Evolutionary conservation across 768 basidiomycete genomes (phyloP), one percentile per base, ranked within the genome.

Genomic region (Tulasnella sp.): DNA sequence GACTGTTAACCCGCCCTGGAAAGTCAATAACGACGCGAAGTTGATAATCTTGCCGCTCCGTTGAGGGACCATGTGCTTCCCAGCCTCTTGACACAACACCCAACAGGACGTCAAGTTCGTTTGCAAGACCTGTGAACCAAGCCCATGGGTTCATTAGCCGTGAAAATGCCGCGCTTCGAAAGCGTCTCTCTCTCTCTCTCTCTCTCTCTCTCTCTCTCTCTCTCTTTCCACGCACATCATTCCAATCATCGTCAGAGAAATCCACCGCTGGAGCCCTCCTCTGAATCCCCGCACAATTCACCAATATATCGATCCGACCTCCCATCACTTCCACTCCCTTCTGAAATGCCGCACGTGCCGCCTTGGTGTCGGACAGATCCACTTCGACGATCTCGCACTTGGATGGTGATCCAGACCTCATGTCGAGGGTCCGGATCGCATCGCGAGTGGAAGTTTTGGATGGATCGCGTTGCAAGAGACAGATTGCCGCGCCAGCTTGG

Each of bases 41-140:
- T 84, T 84, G 69, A 85, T 83, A 65, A 85, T 82, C 69, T 84
- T 84, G 30, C 90, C 74, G 71, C 87, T 70, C 70, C 74, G 10
- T 68, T 69, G 4, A 66, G 66, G n/a, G 70, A 92, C 80, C 91
- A 93, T 93, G 73, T 96, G 92, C 62, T 78, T 75, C 11, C 89
- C 92, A n/a, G 85, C 86, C 51, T 88, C 85, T 71, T 87, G 86
- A 15, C 81, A 83, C 62, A 93, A 83, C 27, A 90, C 77, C 80
- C 85, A 96, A 60, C 79, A 81, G 7, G 89, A 81, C 70, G 89
- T 91, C 68, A 96, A 80, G 75, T 96, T 96, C 64, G 89, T 80
- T 65, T 86, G 78, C 60, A 92, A 74, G 58, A 91, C 88, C 87
- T 89, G 65, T 43, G 48, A 64, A 54, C n/a, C n/a, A n/a, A n/a